Evolutionary conservation across 179 eudicot species (phyloP).

Genomic region (Beta corolliflora): DNA sequence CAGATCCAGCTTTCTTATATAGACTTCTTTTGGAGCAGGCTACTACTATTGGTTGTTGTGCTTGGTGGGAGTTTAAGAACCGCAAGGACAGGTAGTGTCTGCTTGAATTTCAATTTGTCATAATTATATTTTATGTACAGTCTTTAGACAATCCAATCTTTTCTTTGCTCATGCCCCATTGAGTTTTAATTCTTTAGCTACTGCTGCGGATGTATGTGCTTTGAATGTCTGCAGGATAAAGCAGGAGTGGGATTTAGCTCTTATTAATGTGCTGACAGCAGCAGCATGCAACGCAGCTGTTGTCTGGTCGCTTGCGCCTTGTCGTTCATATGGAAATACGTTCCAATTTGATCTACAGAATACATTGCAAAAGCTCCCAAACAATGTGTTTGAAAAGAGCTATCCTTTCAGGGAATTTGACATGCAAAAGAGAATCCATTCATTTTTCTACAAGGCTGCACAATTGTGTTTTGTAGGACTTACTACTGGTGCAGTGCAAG

Average conservation of each 20-base stretch:
- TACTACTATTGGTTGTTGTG: slow-evolving; percentile 75
- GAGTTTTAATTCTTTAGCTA: background rate
- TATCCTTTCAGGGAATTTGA: slow-evolving; percentile 89
- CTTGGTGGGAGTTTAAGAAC: slow-evolving; percentile 77
- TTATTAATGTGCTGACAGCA: slow-evolving; percentile 82
- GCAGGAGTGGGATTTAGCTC: slow-evolving; percentile 98
- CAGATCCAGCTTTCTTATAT: slow-evolving; percentile 90
- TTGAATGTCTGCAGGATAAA: slow-evolving; percentile 58
- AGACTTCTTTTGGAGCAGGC: slow-evolving; percentile 85
- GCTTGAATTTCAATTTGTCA: background rate
- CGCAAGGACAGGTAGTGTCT: slow-evolving; percentile 75
- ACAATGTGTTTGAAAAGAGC: slow-evolving; percentile 87
- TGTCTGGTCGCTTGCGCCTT: slow-evolving; percentile 98
- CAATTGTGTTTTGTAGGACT: slow-evolving; percentile 84
- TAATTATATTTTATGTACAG: background rate
- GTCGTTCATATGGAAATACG: slow-evolving; percentile 94
- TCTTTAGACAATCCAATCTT: background rate
- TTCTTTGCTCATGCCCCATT: background rate
- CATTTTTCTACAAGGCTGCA: slow-evolving; percentile 91
- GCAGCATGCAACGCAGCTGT: slow-evolving; percentile 91
- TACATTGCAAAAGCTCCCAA: slow-evolving; percentile 92
- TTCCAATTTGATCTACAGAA: slow-evolving; percentile 86
- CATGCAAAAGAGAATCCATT: slow-evolving; percentile 81
- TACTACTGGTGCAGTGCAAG: slow-evolving; percentile 85
- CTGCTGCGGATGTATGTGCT: background rate